phyloP scores from a whole-genome alignment of 192 early-diverging fungal genomes.

The Jimgerdemannia flammicorona region DNA sequence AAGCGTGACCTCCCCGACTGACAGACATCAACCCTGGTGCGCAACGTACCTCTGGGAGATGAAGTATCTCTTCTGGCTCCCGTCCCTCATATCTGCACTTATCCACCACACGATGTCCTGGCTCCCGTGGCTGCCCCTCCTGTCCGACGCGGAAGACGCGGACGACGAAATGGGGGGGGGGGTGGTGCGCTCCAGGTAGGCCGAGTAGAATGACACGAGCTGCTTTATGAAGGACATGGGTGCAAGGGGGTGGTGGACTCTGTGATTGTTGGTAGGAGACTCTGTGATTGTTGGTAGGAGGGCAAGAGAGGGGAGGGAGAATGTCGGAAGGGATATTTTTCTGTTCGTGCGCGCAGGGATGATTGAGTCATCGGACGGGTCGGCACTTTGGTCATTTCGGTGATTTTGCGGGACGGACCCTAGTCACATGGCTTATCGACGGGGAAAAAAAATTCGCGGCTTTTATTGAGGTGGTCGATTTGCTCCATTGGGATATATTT shows the following conservation, averaged over 20 bases:
- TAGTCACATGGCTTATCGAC: no score
- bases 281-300: neutral
- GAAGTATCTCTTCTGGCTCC: neutral
- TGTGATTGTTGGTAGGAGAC: neutral
- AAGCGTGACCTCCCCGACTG: neutral
- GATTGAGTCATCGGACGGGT: no score
- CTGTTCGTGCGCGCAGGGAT: no score
- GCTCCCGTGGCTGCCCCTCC: neutral
- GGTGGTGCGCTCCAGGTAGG: neutral
- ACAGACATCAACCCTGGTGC: neutral
- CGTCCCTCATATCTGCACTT: neutral
- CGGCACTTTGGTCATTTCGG: no score
- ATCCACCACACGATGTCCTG: neutral
- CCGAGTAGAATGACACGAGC: neutral
- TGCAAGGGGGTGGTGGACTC: neutral
- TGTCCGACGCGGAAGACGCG: neutral
- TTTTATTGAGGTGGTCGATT: no score
- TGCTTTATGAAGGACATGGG: neutral
- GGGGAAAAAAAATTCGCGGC: no score
- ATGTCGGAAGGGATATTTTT: no score
- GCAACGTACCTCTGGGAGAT: neutral
- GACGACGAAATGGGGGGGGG: neutral
- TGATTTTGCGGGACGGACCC: no score
- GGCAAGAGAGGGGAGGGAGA: neutral
- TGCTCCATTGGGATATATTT: no score